Conservation (phyloP, 345 rosid species). For the Acer yangbiense region DNA sequence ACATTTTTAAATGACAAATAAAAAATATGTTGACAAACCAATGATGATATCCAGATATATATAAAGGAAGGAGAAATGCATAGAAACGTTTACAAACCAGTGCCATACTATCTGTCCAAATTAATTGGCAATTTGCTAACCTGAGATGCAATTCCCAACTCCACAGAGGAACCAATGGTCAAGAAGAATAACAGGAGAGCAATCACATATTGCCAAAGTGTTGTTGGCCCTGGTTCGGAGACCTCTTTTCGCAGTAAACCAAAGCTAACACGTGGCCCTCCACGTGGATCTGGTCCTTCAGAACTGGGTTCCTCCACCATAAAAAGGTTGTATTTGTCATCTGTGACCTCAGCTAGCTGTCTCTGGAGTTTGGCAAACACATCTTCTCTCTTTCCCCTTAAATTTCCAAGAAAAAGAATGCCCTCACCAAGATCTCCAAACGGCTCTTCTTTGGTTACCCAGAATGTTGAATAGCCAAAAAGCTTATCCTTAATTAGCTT, state of each 20-base stretch:
- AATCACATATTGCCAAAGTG: slow-evolving; percentile 98
- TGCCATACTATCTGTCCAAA: background rate
- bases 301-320: slow-evolving; percentile 98
- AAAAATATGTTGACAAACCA: background rate
- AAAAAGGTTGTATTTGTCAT: slow-evolving; percentile 80
- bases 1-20: slow-evolving; percentile 10
- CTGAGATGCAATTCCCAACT: slow-evolving; percentile 95
- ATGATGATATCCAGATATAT: slow-evolving; percentile 2
- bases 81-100: background rate
- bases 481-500: slow-evolving; percentile 77
- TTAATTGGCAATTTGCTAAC: slow-evolving; percentile 33
- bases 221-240: slow-evolving; percentile 93
- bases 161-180: slow-evolving; percentile 89
- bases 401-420: slow-evolving; percentile 83
- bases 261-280: slow-evolving; percentile 93
- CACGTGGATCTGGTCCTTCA: slow-evolving; percentile 90
- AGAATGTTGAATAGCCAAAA: slow-evolving; percentile 90
- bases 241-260: slow-evolving; percentile 94
- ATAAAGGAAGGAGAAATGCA: slow-evolving; percentile 3
- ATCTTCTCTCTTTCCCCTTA: slow-evolving; percentile 79
- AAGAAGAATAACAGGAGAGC: slow-evolving; percentile 77
- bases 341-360: slow-evolving; percentile 62
- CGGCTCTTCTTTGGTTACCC: slow-evolving; percentile 98
- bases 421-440: slow-evolving; percentile 95
- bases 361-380: slow-evolving; percentile 79